Conservation (phyloP, 148 eudicot genomes). For the Persicaria tinctoria region DNA sequence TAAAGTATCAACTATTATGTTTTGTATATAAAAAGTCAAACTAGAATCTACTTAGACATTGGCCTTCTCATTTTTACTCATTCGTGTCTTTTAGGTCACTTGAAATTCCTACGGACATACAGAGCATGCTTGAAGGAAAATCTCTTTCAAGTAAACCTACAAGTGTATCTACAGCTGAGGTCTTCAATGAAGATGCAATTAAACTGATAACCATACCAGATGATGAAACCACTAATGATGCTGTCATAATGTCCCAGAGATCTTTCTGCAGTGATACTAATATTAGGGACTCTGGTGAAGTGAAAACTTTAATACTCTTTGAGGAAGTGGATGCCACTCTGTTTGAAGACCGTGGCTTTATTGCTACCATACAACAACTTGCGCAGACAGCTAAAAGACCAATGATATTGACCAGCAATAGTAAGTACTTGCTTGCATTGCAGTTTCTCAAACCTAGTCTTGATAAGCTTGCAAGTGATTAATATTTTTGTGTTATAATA, state of each 20-base stretch:
- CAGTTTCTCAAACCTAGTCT: conserved; percentile 16
- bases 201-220: conserved; percentile 49
- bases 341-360: conserved; percentile 82
- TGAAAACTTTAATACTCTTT: conserved; percentile 73
- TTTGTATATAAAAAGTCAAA: conserved; percentile 2
- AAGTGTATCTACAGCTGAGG: conserved; percentile 18
- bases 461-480: conserved; percentile 1
- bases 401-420: conserved; percentile 72
- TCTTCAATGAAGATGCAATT: conserved; percentile 30
- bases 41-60: background rate
- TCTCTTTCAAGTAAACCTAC: conserved; percentile 21
- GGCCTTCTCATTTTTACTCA: background rate
- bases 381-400: conserved; percentile 80
- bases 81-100: conserved; percentile 34
- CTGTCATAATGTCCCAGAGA: conserved; percentile 17
- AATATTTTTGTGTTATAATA: conserved; percentile 11
- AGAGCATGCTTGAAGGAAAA: conserved; percentile 28
- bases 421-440: conserved; percentile 28
- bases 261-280: conserved; percentile 20
- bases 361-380: conserved; percentile 77
- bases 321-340: conserved; percentile 89
- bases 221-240: conserved; percentile 32
- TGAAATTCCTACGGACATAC: conserved; percentile 40
- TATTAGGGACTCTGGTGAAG: conserved; percentile 37
- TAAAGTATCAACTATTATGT: background rate